phyloP scores from a whole-genome alignment of 306 rosid genomes.

The Corylus heterophylla region DNA sequence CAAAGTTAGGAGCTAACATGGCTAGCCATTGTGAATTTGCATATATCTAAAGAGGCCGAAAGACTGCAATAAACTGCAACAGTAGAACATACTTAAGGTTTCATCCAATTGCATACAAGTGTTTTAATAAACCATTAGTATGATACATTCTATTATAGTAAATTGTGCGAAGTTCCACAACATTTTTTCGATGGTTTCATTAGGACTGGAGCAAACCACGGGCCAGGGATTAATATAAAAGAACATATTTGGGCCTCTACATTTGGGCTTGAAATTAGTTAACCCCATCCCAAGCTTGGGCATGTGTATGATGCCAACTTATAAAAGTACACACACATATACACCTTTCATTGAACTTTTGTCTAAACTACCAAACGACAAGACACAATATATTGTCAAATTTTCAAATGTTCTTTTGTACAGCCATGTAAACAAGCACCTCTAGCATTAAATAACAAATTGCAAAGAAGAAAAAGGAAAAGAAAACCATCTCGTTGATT shows the following conservation, averaged over 20 bases:
- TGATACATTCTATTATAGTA: neutral
- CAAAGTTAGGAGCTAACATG: neutral
- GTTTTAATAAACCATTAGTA: no score
- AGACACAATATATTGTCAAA: neutral
- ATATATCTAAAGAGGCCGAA: neutral
- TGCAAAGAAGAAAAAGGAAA: neutral
- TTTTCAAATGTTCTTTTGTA: neutral
- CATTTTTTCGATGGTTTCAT: neutral
- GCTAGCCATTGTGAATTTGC: neutral
- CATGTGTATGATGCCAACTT: neutral
- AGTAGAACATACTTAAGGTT: no score
- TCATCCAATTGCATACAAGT: no score
- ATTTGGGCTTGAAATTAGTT: neutral
- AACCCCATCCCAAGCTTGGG: neutral
- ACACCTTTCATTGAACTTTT: neutral
- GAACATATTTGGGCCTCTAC: neutral
- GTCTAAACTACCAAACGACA: neutral
- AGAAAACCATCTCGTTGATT: neutral
- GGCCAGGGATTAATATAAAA: neutral
- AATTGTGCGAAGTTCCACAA: neutral
- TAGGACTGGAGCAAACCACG: no score
- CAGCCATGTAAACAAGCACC: neutral
- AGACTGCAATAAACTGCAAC: neutral
- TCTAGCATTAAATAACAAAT: neutral
- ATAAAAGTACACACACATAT: neutral